Percentiles rank a stretch among this genome's conserved stretches.
phyloP scores from a whole-genome alignment of 2,329 filamentous ascomycete species.

The Microcyclospora tardicrescens region DNA sequence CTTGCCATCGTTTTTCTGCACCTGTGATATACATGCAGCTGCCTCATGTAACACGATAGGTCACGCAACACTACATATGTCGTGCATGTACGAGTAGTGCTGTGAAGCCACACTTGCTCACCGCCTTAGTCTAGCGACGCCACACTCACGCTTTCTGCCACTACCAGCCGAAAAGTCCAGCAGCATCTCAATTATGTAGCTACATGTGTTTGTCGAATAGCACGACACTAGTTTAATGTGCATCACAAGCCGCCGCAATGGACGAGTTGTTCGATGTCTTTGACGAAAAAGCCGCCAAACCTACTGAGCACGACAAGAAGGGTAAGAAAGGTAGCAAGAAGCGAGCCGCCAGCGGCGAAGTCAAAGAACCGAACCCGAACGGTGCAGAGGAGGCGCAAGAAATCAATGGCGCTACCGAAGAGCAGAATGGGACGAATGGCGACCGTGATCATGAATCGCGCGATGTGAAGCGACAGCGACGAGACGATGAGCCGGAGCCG shows the following conservation, averaged over 20 bases:
- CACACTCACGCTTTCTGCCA: too few species aligned
- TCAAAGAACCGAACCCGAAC: conserved; percentile 37
- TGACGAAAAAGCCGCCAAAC: conserved; percentile 16
- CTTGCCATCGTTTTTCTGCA: too few species aligned
- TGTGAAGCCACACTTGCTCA: too few species aligned
- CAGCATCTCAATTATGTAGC: too few species aligned
- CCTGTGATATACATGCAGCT: too few species aligned
- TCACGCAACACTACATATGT: too few species aligned
- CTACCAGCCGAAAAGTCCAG: too few species aligned
- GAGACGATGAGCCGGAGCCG: conserved; percentile 55
- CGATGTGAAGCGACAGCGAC: conserved; percentile 51
- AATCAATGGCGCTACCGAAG: conserved; percentile 27
- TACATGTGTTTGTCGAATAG: too few species aligned
- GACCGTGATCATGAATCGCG: conserved; percentile 26
- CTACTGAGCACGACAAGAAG: conserved; percentile 9
- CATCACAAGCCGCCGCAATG: conserved; percentile 1
- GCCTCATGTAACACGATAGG: too few species aligned
- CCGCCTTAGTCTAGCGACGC: too few species aligned
- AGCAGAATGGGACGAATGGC: conserved; percentile 4
- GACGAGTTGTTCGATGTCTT: conserved; percentile 25
- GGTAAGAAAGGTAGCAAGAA: conserved; percentile 51
- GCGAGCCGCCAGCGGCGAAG: conserved; percentile 67
- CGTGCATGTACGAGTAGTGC: too few species aligned
- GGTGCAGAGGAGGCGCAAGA: conserved; percentile 3
- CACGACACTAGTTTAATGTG: too few species aligned